Base-by-base conservation (phyloP, 108 stramenopile genomes). In the Chaetoceros muelleri region DNA sequence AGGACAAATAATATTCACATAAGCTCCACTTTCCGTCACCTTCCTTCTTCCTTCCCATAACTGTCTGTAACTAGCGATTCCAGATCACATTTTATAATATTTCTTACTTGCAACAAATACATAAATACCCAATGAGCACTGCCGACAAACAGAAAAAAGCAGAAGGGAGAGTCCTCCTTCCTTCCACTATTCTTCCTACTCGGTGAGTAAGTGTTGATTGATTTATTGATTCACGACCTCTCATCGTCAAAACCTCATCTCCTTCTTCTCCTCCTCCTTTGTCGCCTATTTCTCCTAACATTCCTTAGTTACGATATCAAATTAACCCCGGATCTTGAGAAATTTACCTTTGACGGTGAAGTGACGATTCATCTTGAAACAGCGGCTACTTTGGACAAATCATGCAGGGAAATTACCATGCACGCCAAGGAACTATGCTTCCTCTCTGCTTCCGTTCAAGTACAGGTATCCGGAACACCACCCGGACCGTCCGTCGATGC, bases 391-490 rank as follows among this genome's bases (percentile, higher is more conserved):
- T 34, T 64, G 2, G 57, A 74, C 20, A n/a, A n/a, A n/a, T n/a
- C n/a, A n/a, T 65, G 63, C 60, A 75, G 69, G 18, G 67, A 65
- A 16, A 80, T 97, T 40, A 61, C 48, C 21, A 69, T 97, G 69
- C 96, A 97, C 63, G 73, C 87, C 72, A 90, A 92, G 58, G 95
- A 96, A 62, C 73, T 97, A 17, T 64, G 72, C 49, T 82, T 90
- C 60, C 54, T 62, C 28, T 63, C 56, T 48, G 93, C 88, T 25
- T 73, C 71, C 10, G 70, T 80, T 54, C 57, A 52, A 1, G 24
- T 47, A n/a, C n/a, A n/a, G n/a, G n/a, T n/a, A n/a, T 65, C 49
- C 34, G 52, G 34, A 58, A 47, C 28, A 29, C 40, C 25, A 2
- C 23, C 27, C n/a, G 56, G 23, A 10, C 54, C 51, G 5, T 58